These are phyloP conservation scores for Kwoniella shandongensis DNA, from an alignment of 768 basidiomycete species.

Conservation along the genomic window DNA sequence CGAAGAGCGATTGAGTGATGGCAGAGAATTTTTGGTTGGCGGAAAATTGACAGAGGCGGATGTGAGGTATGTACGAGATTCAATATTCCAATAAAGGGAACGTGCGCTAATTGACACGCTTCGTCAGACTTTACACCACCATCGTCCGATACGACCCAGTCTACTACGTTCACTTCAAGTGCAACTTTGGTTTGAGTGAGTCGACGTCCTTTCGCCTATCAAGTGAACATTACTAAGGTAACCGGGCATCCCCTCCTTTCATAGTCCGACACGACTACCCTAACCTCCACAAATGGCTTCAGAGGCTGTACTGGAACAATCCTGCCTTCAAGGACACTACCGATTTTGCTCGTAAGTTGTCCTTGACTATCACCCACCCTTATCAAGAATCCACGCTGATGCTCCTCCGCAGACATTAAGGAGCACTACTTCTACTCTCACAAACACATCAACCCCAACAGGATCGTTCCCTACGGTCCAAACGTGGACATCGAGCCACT, in stretches of 20 bases:
- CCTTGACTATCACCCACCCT: slow-evolving; percentile 45
- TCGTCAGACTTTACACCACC: slow-evolving; percentile 81
- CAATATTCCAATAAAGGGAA: not conserved
- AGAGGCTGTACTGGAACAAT: slow-evolving; percentile 86
- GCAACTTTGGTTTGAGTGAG: slow-evolving; percentile 68
- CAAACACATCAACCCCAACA: slow-evolving; percentile 71
- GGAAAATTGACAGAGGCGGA: slow-evolving; percentile 66
- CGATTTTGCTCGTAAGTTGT: slow-evolving; percentile 74
- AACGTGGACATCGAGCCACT: slow-evolving; percentile 65
- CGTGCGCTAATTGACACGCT: not conserved
- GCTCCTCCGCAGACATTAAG: slow-evolving; percentile 45
- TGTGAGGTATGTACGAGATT: slow-evolving; percentile 43
- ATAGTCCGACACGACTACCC: slow-evolving; percentile 79
- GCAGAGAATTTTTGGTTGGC: slow-evolving; percentile 83
- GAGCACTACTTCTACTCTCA: slow-evolving; percentile 54
- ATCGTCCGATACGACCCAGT: slow-evolving; percentile 66
- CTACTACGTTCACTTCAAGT: slow-evolving; percentile 91
- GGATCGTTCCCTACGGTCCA: slow-evolving; percentile 75
- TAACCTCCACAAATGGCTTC: slow-evolving; percentile 73
- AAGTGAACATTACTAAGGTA: not conserved
- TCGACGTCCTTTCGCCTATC: slow-evolving; percentile 2
- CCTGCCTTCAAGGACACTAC: slow-evolving; percentile 83
- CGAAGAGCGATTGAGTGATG: slow-evolving; percentile 69
- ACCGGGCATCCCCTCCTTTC: not conserved
- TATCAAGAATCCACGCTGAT: slow-evolving; percentile 58